Percentiles rank a stretch among this genome's conserved stretches.
Evolutionary conservation across 164 flowering plant genomes (phyloP).

Genomic region (Santalum album): DNA sequence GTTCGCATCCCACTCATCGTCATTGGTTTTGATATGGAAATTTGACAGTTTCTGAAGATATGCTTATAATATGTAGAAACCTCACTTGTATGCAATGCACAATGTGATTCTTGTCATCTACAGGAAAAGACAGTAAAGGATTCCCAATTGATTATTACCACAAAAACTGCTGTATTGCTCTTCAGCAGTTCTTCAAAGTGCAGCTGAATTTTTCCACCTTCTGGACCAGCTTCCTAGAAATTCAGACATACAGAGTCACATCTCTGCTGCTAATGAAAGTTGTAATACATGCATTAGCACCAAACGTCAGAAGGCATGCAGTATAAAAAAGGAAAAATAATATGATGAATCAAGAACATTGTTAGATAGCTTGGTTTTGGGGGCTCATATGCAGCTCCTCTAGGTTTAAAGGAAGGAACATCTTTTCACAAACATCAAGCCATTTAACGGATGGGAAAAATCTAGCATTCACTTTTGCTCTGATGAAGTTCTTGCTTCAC

Average conservation of each 20-base stretch:
- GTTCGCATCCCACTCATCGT: too few relatives aligned
- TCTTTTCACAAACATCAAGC: not conserved
- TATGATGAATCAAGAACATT: too few relatives aligned
- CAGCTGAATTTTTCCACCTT: constrained; percentile 82
- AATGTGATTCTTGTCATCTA: not conserved
- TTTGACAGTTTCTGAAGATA: too few relatives aligned
- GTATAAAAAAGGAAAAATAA: too few relatives aligned
- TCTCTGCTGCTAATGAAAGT: not conserved
- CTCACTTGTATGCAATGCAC: too few relatives aligned
- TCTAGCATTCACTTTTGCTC: not conserved
- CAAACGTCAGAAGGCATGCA: not conserved
- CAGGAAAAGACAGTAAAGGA: not conserved
- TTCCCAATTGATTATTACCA: constrained; percentile 34
- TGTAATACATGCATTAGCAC: not conserved
- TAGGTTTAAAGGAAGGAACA: too few relatives aligned
- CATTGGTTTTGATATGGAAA: too few relatives aligned
- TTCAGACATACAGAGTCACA: not conserved
- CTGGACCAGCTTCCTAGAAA: constrained; percentile 83
- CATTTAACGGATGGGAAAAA: not conserved
- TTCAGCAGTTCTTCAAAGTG: constrained; percentile 91
- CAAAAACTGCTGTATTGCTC: constrained; percentile 73
- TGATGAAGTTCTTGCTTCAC: not conserved
- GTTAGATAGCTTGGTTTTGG: too few relatives aligned
- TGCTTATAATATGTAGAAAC: too few relatives aligned
- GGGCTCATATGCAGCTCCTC: not conserved